Evolutionary conservation across 2,329 filamentous ascomycete genomes (phyloP), one percentile per base, ranked within the genome.

Genomic region (Aspergillus proliferans): DNA sequence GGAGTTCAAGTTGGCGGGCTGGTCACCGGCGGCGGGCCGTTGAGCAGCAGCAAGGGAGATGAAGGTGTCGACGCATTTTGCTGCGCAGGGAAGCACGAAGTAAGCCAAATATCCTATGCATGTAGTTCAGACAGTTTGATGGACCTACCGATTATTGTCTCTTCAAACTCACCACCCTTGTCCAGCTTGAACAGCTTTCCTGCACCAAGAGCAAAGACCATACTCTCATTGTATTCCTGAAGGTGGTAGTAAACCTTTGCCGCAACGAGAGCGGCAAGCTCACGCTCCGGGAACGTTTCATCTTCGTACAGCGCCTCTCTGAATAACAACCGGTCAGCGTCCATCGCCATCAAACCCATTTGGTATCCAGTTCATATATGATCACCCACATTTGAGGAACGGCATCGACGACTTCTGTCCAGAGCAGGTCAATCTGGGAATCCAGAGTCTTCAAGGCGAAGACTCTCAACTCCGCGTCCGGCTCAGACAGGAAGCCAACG

Each of bases 211-310:
- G 93, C 93, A 71, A 98, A 97, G 46, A 88, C 87, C 92, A 98
- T 97, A 72, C 92, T 96, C 76, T 98, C 93, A 68, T 96, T 93
- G 77, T 98, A 98, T 70, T 93, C 93, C 73, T 96, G 90, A 47
- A 98, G 84, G 68, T 98, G 93, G 68, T 97, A 98, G 76, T 97
- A 98, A 59, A 97, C 90, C 79, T 98, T 98, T 60, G 93, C 87
- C 40, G 95, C 87, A 47, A 98, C 90, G 45, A 98, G 80, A 47
- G 93, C 93, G 48, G 93, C 93, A 49, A 98, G 85, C 69, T 93
- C 88, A 64, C 92, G 88, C 71, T 98, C 87, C 44, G 91, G 87
- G 65, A 98, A 98, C 52, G 82, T 81, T 63, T 95, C 89, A 74
- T 98, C 92, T 79, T 98, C 93, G 73, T 95, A 98, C 45, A 98